Evolutionary conservation across 208 protist species (phyloP).

Genomic region (Jaenimonas drosophilae): DNA sequence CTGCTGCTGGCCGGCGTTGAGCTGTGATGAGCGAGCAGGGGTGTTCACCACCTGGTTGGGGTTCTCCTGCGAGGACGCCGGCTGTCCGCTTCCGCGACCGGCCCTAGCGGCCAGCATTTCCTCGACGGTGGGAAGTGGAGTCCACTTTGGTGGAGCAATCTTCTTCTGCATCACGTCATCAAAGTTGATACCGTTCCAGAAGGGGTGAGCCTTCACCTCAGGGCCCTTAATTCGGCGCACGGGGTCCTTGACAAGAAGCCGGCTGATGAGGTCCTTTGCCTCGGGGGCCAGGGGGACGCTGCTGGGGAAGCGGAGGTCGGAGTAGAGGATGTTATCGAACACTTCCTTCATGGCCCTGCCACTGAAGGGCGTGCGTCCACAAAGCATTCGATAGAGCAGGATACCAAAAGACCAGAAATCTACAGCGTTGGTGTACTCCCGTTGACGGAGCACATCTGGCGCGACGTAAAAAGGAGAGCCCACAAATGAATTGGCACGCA

Average conservation of each 20-base stretch:
- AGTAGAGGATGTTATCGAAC: conserved; percentile 91
- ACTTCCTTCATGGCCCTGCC: conserved; percentile 90
- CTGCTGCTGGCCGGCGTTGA: conserved; percentile 81
- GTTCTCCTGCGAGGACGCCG: conserved; percentile 28
- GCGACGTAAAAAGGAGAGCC: conserved; percentile 92
- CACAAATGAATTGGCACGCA: conserved; percentile 88
- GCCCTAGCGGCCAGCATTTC: conserved; percentile 60
- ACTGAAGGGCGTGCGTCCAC: conserved; percentile 91
- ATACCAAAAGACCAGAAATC: conserved; percentile 98
- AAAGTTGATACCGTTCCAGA: conserved; percentile 88
- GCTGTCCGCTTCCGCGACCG: conserved; percentile 7
- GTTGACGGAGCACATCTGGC: conserved; percentile 91
- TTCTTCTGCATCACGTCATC: conserved; percentile 83
- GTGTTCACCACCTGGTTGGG: conserved; percentile 80
- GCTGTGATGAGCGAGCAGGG: conserved; percentile 62
- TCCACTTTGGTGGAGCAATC: conserved; percentile 76
- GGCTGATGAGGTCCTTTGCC: conserved; percentile 88
- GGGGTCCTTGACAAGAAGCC: conserved; percentile 85
- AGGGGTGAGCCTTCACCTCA: conserved; percentile 83
- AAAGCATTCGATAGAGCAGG: conserved; percentile 96
- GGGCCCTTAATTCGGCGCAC: conserved; percentile 78
- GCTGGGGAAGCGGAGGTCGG: conserved; percentile 84
- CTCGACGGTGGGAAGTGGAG: conserved; percentile 66
- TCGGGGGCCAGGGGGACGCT: conserved; percentile 71
- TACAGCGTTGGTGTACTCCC: conserved; percentile 93